Evolutionary conservation across 1,284 basidiomycete genomes (phyloP).

Genomic region (Ustanciosporium gigantosporum): DNA sequence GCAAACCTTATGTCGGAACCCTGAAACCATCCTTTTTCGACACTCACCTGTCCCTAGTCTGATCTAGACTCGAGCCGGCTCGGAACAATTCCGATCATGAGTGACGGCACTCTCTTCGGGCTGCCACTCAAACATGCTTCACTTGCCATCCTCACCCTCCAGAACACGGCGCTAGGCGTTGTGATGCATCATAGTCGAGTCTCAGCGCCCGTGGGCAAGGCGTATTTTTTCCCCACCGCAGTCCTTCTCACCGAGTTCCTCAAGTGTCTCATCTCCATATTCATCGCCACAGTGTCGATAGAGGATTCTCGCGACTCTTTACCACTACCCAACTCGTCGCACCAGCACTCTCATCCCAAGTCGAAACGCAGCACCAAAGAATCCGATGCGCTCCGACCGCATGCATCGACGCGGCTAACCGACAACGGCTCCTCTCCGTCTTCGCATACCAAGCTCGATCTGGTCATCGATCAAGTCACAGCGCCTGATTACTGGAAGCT

Average conservation of each 20-base stretch:
- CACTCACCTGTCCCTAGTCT: no score
- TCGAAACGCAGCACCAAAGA: slow-evolving; percentile 5
- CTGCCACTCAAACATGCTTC: slow-evolving; percentile 63
- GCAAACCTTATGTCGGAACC: no score
- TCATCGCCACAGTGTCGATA: slow-evolving; percentile 66
- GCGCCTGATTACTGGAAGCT: slow-evolving; percentile 89
- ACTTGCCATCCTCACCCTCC: slow-evolving; percentile 85
- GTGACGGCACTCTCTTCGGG: slow-evolving; percentile 6
- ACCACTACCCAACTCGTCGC: slow-evolving; percentile 14
- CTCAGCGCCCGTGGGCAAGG: slow-evolving; percentile 69
- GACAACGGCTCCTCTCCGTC: neutral
- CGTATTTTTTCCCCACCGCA: slow-evolving; percentile 87
- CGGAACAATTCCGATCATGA: no score
- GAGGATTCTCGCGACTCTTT: slow-evolving; percentile 8
- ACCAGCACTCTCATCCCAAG: slow-evolving; percentile 2
- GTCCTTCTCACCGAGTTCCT: slow-evolving; percentile 90
- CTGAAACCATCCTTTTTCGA: no score
- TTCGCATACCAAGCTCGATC: slow-evolving; percentile 8
- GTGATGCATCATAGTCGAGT: slow-evolving; percentile 71
- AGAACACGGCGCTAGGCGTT: slow-evolving; percentile 67
- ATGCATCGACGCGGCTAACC: no score
- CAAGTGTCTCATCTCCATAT: slow-evolving; percentile 82
- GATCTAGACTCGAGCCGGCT: no score
- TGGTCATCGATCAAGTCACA: slow-evolving; percentile 62
- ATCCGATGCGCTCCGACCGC: slow-evolving; percentile 9